These are phyloP conservation scores for Diaporthe citri DNA, from an alignment of 2,329 filamentous ascomycete genomes.

Conservation along the genomic window DNA sequence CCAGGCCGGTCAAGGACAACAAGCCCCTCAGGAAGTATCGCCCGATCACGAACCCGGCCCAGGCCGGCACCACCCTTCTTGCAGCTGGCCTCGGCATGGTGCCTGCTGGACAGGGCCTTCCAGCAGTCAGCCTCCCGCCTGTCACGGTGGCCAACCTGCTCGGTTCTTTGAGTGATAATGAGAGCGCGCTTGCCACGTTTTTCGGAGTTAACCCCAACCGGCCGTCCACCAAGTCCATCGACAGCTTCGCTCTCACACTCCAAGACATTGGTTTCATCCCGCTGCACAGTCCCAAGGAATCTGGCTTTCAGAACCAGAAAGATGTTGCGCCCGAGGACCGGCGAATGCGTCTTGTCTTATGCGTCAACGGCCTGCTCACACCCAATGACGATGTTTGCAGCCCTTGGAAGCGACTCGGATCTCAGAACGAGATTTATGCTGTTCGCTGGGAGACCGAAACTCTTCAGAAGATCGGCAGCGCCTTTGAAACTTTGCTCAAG, in stretches of 20 bases:
- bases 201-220: constrained; percentile 92
- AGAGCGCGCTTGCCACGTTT: constrained; percentile 82
- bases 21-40: constrained; percentile 72
- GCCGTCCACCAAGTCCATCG: constrained; percentile 88
- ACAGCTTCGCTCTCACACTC: constrained; percentile 87
- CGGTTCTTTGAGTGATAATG: constrained; percentile 83
- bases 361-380: constrained; percentile 84
- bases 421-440: constrained; percentile 82
- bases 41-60: constrained; percentile 74
- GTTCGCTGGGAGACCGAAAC: constrained; percentile 86
- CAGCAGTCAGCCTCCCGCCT: constrained; percentile 74
- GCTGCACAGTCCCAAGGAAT: constrained; percentile 63
- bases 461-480: constrained; percentile 80
- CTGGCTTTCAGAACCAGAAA: constrained; percentile 62
- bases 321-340: constrained; percentile 69
- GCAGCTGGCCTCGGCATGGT: constrained; percentile 84
- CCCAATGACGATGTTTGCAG: constrained; percentile 78
- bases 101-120: constrained; percentile 69
- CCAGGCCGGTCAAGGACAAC: constrained; percentile 66
- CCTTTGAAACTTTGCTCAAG: constrained; percentile 81
- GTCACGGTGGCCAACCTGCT: constrained; percentile 83
- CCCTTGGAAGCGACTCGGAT: constrained; percentile 83
- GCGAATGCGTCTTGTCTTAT: constrained; percentile 84
- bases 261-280: constrained; percentile 91
- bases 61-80: constrained; percentile 70